These are phyloP conservation scores for Vigna unguiculata DNA, from an alignment of 306 rosid species.

Conservation along the genomic window DNA sequence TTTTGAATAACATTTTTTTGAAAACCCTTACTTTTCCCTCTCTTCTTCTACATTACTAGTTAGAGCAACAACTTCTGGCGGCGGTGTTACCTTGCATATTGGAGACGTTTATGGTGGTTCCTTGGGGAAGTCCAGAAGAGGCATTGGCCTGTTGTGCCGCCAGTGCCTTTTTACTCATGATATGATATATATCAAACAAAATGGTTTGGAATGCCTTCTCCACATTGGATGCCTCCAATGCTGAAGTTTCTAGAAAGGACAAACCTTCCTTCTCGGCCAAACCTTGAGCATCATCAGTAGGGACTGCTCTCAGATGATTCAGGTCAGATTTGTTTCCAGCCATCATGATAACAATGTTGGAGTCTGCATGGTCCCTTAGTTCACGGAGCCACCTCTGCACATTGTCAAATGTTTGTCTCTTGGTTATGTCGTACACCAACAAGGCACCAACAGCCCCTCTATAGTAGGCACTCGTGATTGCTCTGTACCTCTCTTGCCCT, in stretches of 20 bases:
- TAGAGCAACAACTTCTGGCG: conserved; percentile 72
- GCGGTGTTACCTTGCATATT: conserved; percentile 46
- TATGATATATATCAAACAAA: conserved; percentile 73
- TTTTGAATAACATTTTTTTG: conserved; percentile 9
- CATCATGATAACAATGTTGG: conserved; percentile 81
- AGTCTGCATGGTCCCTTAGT: conserved; percentile 80
- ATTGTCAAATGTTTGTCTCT: conserved; percentile 79
- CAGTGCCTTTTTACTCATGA: conserved; percentile 76
- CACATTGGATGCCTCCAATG: conserved; percentile 71
- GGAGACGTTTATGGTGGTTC: conserved; percentile 71
- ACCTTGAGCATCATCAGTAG: conserved; percentile 66
- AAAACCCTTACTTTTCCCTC: conserved; percentile 36
- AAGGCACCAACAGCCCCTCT: conserved; percentile 91
- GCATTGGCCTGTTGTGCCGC: conserved; percentile 78
- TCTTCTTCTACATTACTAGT: conserved; percentile 47
- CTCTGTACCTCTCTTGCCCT: conserved; percentile 88
- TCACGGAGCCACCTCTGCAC: conserved; percentile 81
- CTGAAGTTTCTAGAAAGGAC: conserved; percentile 77
- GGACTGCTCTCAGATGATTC: conserved; percentile 69
- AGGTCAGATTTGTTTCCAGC: conserved; percentile 77
- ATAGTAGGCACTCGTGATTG: conserved; percentile 83
- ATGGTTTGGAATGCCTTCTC: conserved; percentile 85
- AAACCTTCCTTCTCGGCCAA: conserved; percentile 73
- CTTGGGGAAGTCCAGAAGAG: conserved; percentile 65
- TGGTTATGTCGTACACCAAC: conserved; percentile 79